phyloP scores from a whole-genome alignment of 2,329 filamentous ascomycete genomes.

The Harringtonia aguacate region DNA sequence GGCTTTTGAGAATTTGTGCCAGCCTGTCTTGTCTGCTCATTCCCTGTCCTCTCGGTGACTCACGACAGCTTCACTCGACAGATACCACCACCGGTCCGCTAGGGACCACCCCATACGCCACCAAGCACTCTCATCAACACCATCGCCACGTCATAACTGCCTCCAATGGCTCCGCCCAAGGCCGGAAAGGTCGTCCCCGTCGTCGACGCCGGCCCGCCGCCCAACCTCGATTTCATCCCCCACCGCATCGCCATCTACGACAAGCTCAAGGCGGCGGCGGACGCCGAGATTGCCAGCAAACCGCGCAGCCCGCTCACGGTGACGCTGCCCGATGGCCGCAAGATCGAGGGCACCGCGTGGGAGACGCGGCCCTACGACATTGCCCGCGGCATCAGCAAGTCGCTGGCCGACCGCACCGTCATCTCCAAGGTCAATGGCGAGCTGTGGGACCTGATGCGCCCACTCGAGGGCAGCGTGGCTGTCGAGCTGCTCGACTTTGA shows the following conservation, averaged over 20 bases:
- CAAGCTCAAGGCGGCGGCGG: slow-evolving; percentile 72
- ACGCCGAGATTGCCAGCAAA: slow-evolving; percentile 62
- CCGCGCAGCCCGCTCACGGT: slow-evolving; percentile 65
- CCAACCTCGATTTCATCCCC: slow-evolving; percentile 61
- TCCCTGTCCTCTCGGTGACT: no score
- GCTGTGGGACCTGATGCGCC: slow-evolving; percentile 88
- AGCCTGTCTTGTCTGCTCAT: no score
- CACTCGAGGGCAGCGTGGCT: slow-evolving; percentile 77
- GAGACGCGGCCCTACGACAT: slow-evolving; percentile 81
- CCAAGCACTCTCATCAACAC: no score
- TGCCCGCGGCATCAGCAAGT: slow-evolving; percentile 71
- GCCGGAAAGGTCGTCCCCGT: slow-evolving; percentile 12
- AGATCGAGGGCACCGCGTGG: slow-evolving; percentile 70
- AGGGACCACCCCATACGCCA: no score
- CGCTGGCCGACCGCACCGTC: slow-evolving; percentile 73
- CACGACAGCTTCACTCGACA: no score
- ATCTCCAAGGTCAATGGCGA: slow-evolving; percentile 75
- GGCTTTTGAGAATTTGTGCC: no score
- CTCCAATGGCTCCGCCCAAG: slow-evolving; percentile 6
- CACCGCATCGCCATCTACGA: slow-evolving; percentile 82
- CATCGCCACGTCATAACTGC: no score
- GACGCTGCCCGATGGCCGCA: slow-evolving; percentile 61
- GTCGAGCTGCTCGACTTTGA: slow-evolving; percentile 78
- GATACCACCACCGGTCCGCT: no score
- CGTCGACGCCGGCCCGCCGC: slow-evolving; percentile 25